phyloP scores from a whole-genome alignment of 352 stramenopile species.

The Phytopythium kandeliae region DNA sequence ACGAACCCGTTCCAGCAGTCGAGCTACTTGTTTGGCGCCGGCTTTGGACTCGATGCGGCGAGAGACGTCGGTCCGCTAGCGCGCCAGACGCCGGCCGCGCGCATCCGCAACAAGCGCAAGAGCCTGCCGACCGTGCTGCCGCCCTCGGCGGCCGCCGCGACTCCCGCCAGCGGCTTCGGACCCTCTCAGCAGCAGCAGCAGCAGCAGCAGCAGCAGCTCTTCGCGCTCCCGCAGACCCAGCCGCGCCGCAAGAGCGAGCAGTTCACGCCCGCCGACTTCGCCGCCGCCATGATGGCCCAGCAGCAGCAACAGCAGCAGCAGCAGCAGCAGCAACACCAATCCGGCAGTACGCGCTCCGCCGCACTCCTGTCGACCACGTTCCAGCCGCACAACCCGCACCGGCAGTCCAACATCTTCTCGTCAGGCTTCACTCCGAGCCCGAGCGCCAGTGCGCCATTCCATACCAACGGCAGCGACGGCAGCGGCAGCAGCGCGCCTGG shows the following conservation, averaged over 20 bases:
- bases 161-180: conserved; percentile 16
- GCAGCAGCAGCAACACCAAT: no score
- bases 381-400: conserved; percentile 10
- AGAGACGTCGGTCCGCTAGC: conserved; percentile 17
- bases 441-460: conserved; percentile 1
- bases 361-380: conserved; percentile 3
- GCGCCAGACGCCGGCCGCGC: conserved; percentile 10
- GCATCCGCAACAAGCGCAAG: conserved; percentile 28
- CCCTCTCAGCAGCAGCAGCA: conserved; percentile 5
- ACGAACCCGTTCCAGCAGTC: conserved; percentile 7
- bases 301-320: conserved; percentile 16
- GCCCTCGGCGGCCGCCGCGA: conserved; percentile 9
- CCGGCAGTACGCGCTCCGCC: no score
- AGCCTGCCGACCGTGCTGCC: conserved; percentile 35
- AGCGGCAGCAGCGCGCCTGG: neutral
- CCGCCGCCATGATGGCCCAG: neutral
- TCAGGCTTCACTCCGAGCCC: neutral
- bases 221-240: neutral
- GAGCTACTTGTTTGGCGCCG: conserved; percentile 4
- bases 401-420: conserved; percentile 14
- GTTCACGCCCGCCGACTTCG: conserved; percentile 2
- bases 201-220: conserved; percentile 7
- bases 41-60: neutral
- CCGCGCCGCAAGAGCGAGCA: conserved; percentile 4
- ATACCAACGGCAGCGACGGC: neutral